Evolutionary conservation across 2,329 filamentous ascomycete genomes (phyloP).

Genomic region (Cyphellophora europaea): DNA sequence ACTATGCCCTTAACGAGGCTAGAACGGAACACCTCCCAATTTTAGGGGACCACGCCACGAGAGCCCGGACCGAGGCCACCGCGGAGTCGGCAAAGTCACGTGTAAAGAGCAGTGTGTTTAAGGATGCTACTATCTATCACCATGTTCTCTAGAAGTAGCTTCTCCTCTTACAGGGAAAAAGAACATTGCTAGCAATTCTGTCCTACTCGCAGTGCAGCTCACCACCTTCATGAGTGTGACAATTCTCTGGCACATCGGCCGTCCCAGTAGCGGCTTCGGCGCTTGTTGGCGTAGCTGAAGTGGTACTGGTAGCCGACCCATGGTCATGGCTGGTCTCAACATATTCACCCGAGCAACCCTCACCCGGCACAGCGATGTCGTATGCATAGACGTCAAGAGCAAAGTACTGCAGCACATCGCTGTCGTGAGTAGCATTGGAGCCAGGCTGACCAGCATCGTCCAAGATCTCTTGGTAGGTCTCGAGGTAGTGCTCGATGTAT

Average conservation of each 20-base stretch:
- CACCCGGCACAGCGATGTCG: slow-evolving; percentile 54
- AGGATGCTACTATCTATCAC: too few relatives aligned
- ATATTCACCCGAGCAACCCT: slow-evolving; percentile 46
- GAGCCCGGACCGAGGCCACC: too few relatives aligned
- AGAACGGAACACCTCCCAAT: too few relatives aligned
- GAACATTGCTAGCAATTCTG: too few relatives aligned
- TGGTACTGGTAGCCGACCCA: background rate
- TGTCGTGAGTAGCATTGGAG: slow-evolving; percentile 45
- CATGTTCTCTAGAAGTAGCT: too few relatives aligned
- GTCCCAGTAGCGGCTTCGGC: background rate
- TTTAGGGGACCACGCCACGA: too few relatives aligned
- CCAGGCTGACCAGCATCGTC: slow-evolving; percentile 42
- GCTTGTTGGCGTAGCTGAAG: background rate
- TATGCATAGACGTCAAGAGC: slow-evolving; percentile 58
- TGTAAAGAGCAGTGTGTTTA: too few relatives aligned
- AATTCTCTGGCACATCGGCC: background rate
- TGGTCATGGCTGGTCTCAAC: background rate
- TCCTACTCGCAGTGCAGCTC: background rate
- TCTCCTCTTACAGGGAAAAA: too few relatives aligned
- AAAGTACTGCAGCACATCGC: slow-evolving; percentile 58
- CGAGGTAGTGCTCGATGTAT: slow-evolving; percentile 53
- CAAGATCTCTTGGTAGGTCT: slow-evolving; percentile 47
- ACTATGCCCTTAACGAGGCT: too few relatives aligned
- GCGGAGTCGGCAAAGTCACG: too few relatives aligned
- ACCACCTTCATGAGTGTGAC: slow-evolving; percentile 1